These are phyloP conservation scores for Alternaria panax DNA, from an alignment of 2,329 filamentous ascomycete species.

Conservation along the genomic window DNA sequence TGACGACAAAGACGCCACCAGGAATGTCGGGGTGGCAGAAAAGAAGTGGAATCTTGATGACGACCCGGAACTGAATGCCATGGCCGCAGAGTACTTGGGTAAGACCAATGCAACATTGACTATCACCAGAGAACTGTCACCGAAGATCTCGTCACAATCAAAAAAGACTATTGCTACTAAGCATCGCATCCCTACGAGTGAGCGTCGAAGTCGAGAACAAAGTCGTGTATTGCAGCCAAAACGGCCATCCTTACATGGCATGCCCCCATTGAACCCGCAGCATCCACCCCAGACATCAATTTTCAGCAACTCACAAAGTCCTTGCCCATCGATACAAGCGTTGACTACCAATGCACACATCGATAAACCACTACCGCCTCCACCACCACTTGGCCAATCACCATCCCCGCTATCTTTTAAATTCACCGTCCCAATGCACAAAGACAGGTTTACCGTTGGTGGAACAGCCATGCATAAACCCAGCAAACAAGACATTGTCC, in stretches of 20 bases:
- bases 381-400: background rate
- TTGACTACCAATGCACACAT: background rate
- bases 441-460: no score
- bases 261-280: background rate
- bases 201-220: background rate
- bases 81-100: background rate
- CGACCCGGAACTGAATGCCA: background rate
- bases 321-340: background rate
- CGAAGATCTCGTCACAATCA: background rate
- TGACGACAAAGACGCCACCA: background rate
- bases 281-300: background rate
- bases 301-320: background rate
- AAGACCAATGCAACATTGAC: background rate
- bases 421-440: background rate
- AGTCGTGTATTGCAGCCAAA: background rate
- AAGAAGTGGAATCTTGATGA: background rate
- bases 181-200: background rate
- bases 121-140: background rate
- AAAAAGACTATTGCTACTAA: background rate
- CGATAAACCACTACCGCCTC: background rate
- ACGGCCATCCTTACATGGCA: rapidly evolving
- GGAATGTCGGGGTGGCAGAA: no score
- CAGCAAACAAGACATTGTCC: background rate
- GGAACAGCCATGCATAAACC: rapidly evolving
- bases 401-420: background rate